phyloP scores from a whole-genome alignment of 108 stramenopile genomes.

The Cyclotella atomus region DNA sequence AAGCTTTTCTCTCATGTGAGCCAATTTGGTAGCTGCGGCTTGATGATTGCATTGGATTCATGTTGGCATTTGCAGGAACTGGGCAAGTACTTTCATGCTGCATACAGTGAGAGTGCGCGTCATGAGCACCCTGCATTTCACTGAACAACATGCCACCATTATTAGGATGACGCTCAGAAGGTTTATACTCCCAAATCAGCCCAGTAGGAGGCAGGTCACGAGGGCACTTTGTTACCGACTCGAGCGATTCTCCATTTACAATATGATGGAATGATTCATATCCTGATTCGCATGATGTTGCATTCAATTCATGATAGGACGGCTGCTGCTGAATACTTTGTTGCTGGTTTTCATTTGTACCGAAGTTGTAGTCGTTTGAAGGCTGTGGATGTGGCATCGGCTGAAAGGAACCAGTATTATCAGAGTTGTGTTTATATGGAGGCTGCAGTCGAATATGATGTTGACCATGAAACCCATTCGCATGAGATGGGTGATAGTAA shows the following conservation, averaged over 20 bases:
- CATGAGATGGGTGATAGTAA: not conserved
- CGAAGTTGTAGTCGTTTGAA: too few relatives aligned
- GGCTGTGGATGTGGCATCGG: too few relatives aligned
- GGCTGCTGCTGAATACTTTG: not conserved
- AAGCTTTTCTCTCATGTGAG: too few relatives aligned
- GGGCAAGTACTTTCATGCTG: not conserved
- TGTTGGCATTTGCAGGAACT: too few relatives aligned
- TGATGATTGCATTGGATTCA: not conserved
- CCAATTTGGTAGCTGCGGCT: not conserved
- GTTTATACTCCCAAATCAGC: constrained; percentile 30
- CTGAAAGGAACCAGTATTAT: too few relatives aligned
- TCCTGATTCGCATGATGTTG: not conserved
- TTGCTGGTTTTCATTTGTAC: not conserved
- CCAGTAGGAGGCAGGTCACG: constrained; percentile 28
- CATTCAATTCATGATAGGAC: not conserved
- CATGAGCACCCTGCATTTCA: too few relatives aligned
- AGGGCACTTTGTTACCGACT: constrained; percentile 36
- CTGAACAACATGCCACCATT: too few relatives aligned
- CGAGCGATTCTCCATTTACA: constrained; percentile 5
- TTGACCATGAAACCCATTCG: too few relatives aligned
- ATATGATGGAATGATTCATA: not conserved
- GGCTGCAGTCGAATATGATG: not conserved
- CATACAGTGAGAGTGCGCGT: too few relatives aligned
- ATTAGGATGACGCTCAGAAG: too few relatives aligned
- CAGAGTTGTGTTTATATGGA: not conserved